Evolutionary conservation across 78 protist genomes (phyloP).

Genomic region (Thecamonas trahens): DNA sequence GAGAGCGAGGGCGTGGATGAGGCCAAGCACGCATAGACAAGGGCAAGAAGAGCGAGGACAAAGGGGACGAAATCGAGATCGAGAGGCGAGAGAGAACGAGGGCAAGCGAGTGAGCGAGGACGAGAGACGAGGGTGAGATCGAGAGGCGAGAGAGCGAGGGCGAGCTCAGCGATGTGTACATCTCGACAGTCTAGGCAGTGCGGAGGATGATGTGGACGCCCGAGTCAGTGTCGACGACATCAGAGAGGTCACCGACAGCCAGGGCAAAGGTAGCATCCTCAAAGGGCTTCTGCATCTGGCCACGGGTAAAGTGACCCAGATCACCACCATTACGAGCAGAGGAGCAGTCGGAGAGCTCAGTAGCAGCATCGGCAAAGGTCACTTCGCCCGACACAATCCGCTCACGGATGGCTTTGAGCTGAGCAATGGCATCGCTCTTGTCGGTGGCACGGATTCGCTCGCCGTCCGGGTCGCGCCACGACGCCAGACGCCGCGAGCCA

Average conservation of each 20-base stretch:
- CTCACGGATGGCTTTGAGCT: slow-evolving; percentile 18
- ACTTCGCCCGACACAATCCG: not conserved
- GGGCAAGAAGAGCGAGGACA: no score
- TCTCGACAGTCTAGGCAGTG: slow-evolving; percentile 13
- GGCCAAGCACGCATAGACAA: no score
- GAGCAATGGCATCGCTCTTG: slow-evolving; percentile 48
- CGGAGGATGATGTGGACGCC: slow-evolving; percentile 80
- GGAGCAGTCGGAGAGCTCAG: slow-evolving; percentile 55
- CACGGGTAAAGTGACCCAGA: slow-evolving; percentile 64
- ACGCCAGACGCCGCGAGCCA: slow-evolving; percentile 49
- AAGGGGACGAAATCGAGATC: no score
- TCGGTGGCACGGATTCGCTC: no score
- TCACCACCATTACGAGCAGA: slow-evolving; percentile 65
- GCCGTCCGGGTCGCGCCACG: slow-evolving; percentile 29
- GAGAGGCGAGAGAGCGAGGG: not conserved
- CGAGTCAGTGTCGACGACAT: slow-evolving; percentile 57
- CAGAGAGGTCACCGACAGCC: slow-evolving; percentile 65
- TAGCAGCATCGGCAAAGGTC: slow-evolving; percentile 31
- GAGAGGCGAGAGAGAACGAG: no score
- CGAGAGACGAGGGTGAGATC: no score
- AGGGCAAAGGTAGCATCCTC: slow-evolving; percentile 43
- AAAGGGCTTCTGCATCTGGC: slow-evolving; percentile 72
- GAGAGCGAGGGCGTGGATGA: no score
- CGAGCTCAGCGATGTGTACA: not conserved
- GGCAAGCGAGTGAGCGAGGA: not conserved